phyloP scores from a whole-genome alignment of 108 stramenopile genomes.

The Nitzschia inconspicua region DNA sequence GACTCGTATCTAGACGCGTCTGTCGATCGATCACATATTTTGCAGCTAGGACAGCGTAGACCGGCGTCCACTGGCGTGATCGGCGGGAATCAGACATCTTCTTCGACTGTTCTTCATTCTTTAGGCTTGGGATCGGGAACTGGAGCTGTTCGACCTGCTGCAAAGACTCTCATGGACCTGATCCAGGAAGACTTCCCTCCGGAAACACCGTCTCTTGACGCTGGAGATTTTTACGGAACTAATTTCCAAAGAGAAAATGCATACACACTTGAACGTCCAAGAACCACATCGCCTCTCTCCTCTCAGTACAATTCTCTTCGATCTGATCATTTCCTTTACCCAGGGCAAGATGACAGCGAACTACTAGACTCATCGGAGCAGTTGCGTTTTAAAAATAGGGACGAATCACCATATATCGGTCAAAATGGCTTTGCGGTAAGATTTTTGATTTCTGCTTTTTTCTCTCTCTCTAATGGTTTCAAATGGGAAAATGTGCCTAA shows the following conservation, averaged over 20 bases:
- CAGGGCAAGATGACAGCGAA: too few relatives aligned
- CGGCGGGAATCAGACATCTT: constrained; percentile 15
- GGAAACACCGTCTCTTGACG: neutral
- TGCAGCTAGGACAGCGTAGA: constrained; percentile 33
- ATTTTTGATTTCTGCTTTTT: too few relatives aligned
- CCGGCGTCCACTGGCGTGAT: constrained; percentile 70
- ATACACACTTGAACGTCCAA: constrained; percentile 16
- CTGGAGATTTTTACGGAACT: neutral
- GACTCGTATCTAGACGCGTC: constrained; percentile 26
- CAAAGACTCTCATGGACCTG: constrained; percentile 56
- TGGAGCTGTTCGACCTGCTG: constrained; percentile 27
- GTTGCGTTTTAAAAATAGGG: too few relatives aligned
- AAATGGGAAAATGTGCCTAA: too few relatives aligned
- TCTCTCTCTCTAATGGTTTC: too few relatives aligned
- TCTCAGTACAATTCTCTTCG: constrained; percentile 7
- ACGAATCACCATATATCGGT: too few relatives aligned
- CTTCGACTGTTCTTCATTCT: constrained; percentile 13
- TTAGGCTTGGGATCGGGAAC: constrained; percentile 14
- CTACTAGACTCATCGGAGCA: too few relatives aligned
- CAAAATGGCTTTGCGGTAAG: too few relatives aligned
- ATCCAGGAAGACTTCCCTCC: constrained; percentile 42
- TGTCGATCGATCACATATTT: constrained; percentile 21
- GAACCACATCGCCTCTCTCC: constrained; percentile 23
- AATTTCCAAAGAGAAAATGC: neutral
- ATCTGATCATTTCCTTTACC: too few relatives aligned